These are phyloP conservation scores for Monoraphidium neglectum DNA, from an alignment of 139 green algal genomes.

Conservation along the genomic window DNA sequence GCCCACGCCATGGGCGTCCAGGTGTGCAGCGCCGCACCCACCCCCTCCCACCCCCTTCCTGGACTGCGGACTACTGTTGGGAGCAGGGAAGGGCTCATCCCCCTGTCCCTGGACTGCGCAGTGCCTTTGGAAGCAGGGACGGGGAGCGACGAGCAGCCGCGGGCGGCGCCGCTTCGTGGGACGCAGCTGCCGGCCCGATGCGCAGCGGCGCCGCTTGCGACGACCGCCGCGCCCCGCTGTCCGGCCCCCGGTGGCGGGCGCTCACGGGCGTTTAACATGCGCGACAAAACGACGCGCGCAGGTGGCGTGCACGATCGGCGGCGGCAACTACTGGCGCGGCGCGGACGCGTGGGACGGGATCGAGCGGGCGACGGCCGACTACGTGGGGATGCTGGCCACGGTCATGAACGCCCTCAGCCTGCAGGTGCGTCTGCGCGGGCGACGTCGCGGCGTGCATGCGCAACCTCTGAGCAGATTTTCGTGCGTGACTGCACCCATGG, in stretches of 20 bases:
- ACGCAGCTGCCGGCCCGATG: neutral
- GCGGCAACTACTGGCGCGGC: constrained; percentile 96
- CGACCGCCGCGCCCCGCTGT: neutral
- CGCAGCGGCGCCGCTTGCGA: neutral
- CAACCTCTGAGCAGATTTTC: too few species aligned
- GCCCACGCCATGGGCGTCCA: constrained; percentile 78
- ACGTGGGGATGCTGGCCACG: constrained; percentile 98
- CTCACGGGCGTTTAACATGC: neutral
- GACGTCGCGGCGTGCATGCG: too few species aligned
- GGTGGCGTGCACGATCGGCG: constrained; percentile 93
- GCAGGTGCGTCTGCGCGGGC: constrained; percentile 62
- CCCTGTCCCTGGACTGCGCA: too few species aligned
- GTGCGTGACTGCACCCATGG: too few species aligned
- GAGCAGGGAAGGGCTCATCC: too few species aligned
- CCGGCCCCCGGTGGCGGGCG: neutral
- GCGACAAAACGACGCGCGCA: constrained; percentile 11
- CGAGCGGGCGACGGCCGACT: constrained; percentile 93
- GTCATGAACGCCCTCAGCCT: constrained; percentile 98
- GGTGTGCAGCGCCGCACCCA: too few species aligned
- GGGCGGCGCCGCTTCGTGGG: neutral
- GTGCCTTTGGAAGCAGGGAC: too few species aligned
- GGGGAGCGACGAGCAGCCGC: neutral
- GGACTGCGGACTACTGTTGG: too few species aligned
- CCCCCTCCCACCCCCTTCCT: too few species aligned
- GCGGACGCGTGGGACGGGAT: constrained; percentile 69